These are phyloP conservation scores for Boletus vermiculosoides DNA, from an alignment of 768 basidiomycete species.

Conservation along the genomic window DNA sequence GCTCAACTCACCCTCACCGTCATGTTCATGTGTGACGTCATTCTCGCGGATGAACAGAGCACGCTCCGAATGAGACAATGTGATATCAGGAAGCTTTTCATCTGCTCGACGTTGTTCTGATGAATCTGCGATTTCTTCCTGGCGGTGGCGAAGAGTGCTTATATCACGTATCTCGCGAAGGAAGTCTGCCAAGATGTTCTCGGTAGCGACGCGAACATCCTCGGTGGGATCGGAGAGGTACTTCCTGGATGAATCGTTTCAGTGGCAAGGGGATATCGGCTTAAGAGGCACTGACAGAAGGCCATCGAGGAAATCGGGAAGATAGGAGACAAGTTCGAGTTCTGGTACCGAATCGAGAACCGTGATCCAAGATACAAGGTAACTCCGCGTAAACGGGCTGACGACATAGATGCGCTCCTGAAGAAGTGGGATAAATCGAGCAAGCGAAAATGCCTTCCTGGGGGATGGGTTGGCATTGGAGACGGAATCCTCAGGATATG, in stretches of 20 bases:
- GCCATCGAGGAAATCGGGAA: slow-evolving; percentile 94
- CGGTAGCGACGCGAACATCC: slow-evolving; percentile 89
- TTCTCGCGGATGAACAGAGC: slow-evolving; percentile 53
- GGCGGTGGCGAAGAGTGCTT: slow-evolving; percentile 65
- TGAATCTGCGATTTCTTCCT: slow-evolving; percentile 51
- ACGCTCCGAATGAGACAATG: slow-evolving; percentile 55
- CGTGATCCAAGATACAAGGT: slow-evolving; percentile 95
- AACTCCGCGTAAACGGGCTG: slow-evolving; percentile 93
- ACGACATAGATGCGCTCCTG: slow-evolving; percentile 93
- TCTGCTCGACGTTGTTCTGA: slow-evolving; percentile 41
- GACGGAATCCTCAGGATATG: slow-evolving; percentile 51
- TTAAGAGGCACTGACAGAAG: slow-evolving; percentile 61
- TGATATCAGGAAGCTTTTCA: slow-evolving; percentile 60
- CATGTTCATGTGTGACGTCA: slow-evolving; percentile 38
- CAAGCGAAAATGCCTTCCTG: slow-evolving; percentile 87
- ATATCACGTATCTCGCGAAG: slow-evolving; percentile 88
- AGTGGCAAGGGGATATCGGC: slow-evolving; percentile 3
- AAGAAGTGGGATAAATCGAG: slow-evolving; percentile 91
- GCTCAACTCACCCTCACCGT: slow-evolving; percentile 43
- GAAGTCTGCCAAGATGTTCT: slow-evolving; percentile 85
- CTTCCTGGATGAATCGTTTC: slow-evolving; percentile 50
- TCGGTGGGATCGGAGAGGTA: slow-evolving; percentile 94
- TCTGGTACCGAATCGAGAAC: slow-evolving; percentile 97
- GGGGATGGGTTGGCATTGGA: slow-evolving; percentile 32
- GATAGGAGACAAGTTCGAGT: slow-evolving; percentile 88